These are phyloP conservation scores for Fusarium pilosicola DNA, from an alignment of 2,329 filamentous ascomycete species.

Conservation along the genomic window DNA sequence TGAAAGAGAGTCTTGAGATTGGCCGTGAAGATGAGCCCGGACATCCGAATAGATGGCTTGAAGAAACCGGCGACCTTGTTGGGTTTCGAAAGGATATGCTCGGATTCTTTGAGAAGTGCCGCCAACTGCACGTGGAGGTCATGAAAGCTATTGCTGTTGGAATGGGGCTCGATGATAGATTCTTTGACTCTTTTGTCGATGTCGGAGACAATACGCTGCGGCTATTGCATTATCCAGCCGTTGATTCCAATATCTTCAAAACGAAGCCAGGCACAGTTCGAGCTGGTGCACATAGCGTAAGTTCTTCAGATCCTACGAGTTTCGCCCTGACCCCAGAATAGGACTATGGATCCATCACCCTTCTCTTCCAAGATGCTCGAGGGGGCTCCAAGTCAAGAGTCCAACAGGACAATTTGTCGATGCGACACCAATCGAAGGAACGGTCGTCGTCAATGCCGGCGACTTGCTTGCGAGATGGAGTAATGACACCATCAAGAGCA, in stretches of 20 bases:
- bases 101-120: conserved; percentile 78
- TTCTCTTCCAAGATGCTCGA: conserved; percentile 69
- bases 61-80: conserved; percentile 47
- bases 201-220: conserved; percentile 76
- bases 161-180: conserved; percentile 74
- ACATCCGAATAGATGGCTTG: conserved; percentile 81
- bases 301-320: conserved; percentile 3
- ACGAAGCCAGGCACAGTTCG: conserved; percentile 76
- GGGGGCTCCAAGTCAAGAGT: conserved; percentile 70
- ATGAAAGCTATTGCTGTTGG: conserved; percentile 89
- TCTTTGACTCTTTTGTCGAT: conserved; percentile 81
- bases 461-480: conserved; percentile 89
- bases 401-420: conserved; percentile 83
- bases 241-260: conserved; percentile 72
- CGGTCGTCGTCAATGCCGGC: conserved; percentile 89
- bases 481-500: conserved; percentile 91
- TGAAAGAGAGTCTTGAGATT: conserved; percentile 74
- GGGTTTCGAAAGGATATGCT: conserved; percentile 80
- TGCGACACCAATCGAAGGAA: conserved; percentile 81
- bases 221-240: conserved; percentile 80
- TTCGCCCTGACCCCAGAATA: conserved; percentile 16
- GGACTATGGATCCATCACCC: conserved; percentile 70
- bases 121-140: conserved; percentile 76
- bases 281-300: conserved; percentile 77
- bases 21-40: conserved; percentile 68